Percentiles rank a stretch among this genome's conserved stretches.
Evolutionary conservation across 331 rosid genomes (phyloP).

Genomic region (Saraca asoca): DNA sequence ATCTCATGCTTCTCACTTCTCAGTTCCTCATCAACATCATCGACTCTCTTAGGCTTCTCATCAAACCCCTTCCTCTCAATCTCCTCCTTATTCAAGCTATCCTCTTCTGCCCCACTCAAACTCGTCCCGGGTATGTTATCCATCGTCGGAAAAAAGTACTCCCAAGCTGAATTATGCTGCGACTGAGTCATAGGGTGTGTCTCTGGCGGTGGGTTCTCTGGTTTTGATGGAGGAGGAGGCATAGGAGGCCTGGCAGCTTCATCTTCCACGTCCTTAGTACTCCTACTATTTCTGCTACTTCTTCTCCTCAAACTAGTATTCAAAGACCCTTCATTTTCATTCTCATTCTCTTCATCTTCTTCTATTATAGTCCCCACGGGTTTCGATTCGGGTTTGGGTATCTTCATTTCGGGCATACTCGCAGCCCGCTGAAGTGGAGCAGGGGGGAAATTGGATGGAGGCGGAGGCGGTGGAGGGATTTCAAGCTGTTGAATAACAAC

Average conservation of each 20-base stretch:
- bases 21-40: conserved; percentile 14
- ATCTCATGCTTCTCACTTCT: conserved; percentile 30
- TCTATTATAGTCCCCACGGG: conserved; percentile 54
- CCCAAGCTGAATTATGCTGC: conserved; percentile 51
- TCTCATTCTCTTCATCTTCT: conserved; percentile 55
- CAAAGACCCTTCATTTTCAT: conserved; percentile 50
- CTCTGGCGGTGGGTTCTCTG: conserved; percentile 25
- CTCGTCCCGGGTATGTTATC: conserved; percentile 61
- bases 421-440: conserved; percentile 62
- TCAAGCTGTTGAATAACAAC: conserved; percentile 19
- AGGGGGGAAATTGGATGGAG: conserved; percentile 23
- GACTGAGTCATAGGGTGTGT: conserved; percentile 36
- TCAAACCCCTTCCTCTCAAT: conserved; percentile 42
- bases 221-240: conserved; percentile 42
- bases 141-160: conserved; percentile 56
- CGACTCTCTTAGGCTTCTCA: conserved; percentile 45
- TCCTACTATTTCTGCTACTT: conserved; percentile 31
- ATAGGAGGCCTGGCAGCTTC: conserved; percentile 43
- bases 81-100: conserved; percentile 34
- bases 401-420: conserved; percentile 76
- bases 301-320: conserved; percentile 43
- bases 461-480: conserved; percentile 51
- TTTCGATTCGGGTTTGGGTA: conserved; percentile 35
- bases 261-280: conserved; percentile 35
- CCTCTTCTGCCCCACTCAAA: conserved; percentile 50